Base-by-base conservation (phyloP, 768 basidiomycete species). In the Hypholoma fasciculare region DNA sequence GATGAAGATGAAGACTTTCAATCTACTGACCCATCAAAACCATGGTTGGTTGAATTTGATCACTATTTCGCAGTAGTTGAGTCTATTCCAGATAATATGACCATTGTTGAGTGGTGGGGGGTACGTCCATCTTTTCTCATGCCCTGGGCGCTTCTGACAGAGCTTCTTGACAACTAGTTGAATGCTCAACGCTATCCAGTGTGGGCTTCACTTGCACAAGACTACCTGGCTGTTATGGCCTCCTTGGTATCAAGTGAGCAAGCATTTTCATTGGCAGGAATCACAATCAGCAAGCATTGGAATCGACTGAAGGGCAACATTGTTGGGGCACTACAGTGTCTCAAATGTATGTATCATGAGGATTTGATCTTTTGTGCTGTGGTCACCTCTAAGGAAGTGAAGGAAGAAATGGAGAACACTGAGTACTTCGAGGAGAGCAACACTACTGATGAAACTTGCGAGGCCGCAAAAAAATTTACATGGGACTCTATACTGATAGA, bases 201-300 rank as follows among this genome's bases (percentile, higher is more conserved):
- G 0, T 78, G 76, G 75, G 70, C 69, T 0, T 72, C 72, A 0
- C 65, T 78, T 1, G 73, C 76, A 8, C 56, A 63, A 7, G 76
- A 78, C 54, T 72, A 73, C 26, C 67, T 78, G 8, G 49, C 73
- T 1, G 70, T 79, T 23, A 76, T 77, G 72, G 71, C 72, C 7
- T 72, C 72, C 0, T 74, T 69, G 1, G 75, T 78, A 8, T 77
- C 75, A 4, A 74, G 72, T 63, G 73, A 78, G 60, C 66, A 65
- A 8, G 76, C 74, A 6, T 79, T 80, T 59, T 79, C 72, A 1
- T 63, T 67, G 2, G 76, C 69, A 11, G 74, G 76, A 5, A 75
- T 78, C 26, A 78, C 76, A 0, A 69, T 77, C 42, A 69, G 60
- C 13, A 75, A 75, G 57, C 68, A 61, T n/a, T 63, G 67, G 4